Percentiles rank a stretch among this genome's conserved stretches.
These are phyloP conservation scores for Dothideomycetes sp. DNA, from an alignment of 2,329 filamentous ascomycete species.

Conservation along the genomic window DNA sequence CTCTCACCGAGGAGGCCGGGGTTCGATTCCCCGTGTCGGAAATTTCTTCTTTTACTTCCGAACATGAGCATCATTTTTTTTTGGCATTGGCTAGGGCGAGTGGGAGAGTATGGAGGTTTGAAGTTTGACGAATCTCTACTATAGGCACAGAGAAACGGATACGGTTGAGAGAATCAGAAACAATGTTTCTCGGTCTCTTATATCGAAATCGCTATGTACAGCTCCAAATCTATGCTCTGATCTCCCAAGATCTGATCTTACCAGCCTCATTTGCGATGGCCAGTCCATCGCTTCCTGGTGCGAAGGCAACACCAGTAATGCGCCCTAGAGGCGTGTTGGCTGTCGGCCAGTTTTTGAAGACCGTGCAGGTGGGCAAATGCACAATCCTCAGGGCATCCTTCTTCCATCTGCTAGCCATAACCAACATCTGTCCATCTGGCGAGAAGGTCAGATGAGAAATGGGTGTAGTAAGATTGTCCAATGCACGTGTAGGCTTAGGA, in stretches of 20 bases:
- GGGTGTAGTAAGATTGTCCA: conserved; percentile 83
- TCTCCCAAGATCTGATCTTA: conserved; percentile 86
- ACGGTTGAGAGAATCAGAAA: neutral
- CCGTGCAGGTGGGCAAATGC: conserved; percentile 83
- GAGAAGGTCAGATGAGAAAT: conserved; percentile 74
- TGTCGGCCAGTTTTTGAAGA: conserved; percentile 97
- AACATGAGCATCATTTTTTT: too few relatives aligned
- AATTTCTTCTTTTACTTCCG: neutral
- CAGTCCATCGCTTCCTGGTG: conserved; percentile 43
- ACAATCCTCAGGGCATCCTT: conserved; percentile 79
- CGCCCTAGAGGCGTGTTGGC: conserved; percentile 78
- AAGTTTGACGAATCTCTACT: too few relatives aligned
- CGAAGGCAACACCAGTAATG: conserved; percentile 52
- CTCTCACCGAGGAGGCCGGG: conserved; percentile 4
- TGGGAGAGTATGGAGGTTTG: too few relatives aligned
- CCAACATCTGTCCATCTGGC: conserved; percentile 80
- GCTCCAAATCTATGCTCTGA: conserved; percentile 34
- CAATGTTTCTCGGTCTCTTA: neutral
- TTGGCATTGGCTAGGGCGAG: too few relatives aligned
- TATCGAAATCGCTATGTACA: too few relatives aligned
- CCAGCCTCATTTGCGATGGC: conserved; percentile 84
- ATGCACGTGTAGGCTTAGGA: conserved; percentile 61
- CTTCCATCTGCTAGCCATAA: conserved; percentile 79
- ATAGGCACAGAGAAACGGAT: neutral
- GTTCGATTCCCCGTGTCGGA: conserved; percentile 9